Evolutionary conservation across 2,329 filamentous ascomycete genomes (phyloP), one percentile per base, ranked within the genome.

Genomic region (Hymenoscyphus albidus): DNA sequence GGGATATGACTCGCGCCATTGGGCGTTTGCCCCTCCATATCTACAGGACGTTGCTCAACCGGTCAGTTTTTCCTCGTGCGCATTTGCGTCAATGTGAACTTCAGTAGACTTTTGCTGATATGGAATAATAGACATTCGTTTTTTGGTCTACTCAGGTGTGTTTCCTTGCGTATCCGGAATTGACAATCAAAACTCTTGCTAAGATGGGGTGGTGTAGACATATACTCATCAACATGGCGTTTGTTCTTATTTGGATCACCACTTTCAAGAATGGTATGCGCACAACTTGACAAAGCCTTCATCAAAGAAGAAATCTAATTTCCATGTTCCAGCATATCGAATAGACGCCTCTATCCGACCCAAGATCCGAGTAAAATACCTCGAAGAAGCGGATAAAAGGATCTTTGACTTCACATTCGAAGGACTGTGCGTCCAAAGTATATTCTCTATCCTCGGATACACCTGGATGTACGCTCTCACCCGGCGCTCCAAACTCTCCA

Each of bases 241-340:
- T 71, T 57, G 72, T 73, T 62, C 64, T 72, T 1, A 64, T 69
- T 7, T 72, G 71, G 71, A 73, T 73, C 18, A 72, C 71, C 18
- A 72, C 72, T 31, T 73, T 73, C 59, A 73, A 73, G 42, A 73
- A 73, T 59, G 71, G 71, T 72, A 65, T 58, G 56, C 22, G 16
- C n/a, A 54, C 7, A 18, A 9, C 40, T 32, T 22, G 12, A 32
- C 12, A 18, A 48, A 48, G 22, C 31, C 38, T 54, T 18, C 39
- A 16, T 22, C 16, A 14, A 12, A 6, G 44, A 22, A 22, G 16
- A 31, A 39, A 32, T 18, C 22, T 51, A 18, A 56, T 32, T 27
- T 59, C 2, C 42, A 60, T 39, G n/a, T 22, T 58, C 51, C 48
- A 72, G 71, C 71, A 16, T 72, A 69, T 65, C 70, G 69, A 61